Evolutionary conservation across 164 flowering plant genomes (phyloP).

Genomic region (Euptelea pleiosperma): DNA sequence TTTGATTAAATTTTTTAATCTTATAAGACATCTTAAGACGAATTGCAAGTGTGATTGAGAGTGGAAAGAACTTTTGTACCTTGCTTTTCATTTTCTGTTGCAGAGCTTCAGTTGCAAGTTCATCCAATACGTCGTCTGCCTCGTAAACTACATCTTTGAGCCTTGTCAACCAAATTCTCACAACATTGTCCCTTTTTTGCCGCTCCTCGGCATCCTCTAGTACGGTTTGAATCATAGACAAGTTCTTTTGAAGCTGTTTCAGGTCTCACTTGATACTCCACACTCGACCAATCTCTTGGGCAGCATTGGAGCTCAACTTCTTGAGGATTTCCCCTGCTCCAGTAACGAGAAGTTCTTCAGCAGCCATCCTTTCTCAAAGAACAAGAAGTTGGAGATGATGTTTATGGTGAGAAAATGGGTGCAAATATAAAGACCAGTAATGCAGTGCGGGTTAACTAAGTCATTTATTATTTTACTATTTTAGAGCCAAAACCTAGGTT

Average conservation of each 20-base stretch:
- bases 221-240: neutral
- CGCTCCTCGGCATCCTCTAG: too few species aligned
- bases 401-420: too few species aligned
- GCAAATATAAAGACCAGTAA: too few species aligned
- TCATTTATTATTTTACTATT: too few species aligned
- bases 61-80: neutral
- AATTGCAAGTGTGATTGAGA: neutral
- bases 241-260: neutral
- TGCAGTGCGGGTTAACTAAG: too few species aligned
- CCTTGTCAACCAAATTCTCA: neutral
- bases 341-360: neutral
- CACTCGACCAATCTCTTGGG: too few species aligned
- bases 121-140: too few species aligned
- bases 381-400: too few species aligned
- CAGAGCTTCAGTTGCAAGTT: slow-evolving; percentile 7
- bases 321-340: neutral
- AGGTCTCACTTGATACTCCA: too few species aligned
- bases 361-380: too few species aligned
- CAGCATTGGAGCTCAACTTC: neutral
- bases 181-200: neutral
- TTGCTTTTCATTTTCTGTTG: slow-evolving; percentile 1
- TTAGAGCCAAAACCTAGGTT: too few species aligned
- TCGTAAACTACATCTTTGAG: neutral
- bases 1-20: too few species aligned
- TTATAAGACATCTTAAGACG: slow-evolving; percentile 8